These are phyloP conservation scores for Calycina marina DNA, from an alignment of 2,329 filamentous ascomycete species.

Conservation along the genomic window DNA sequence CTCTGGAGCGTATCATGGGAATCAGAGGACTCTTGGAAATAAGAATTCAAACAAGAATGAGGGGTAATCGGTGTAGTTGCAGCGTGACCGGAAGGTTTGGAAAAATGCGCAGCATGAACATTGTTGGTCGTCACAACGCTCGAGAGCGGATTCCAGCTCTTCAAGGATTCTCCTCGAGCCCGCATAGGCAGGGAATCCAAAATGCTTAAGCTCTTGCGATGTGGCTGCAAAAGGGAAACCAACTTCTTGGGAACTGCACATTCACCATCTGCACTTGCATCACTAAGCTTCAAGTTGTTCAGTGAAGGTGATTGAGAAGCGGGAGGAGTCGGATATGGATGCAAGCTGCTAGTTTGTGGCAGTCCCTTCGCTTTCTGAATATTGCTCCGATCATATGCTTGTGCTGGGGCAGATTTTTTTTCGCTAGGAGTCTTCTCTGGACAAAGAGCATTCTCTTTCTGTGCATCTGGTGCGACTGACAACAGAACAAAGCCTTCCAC, in stretches of 20 bases:
- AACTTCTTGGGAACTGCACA: slow-evolving; percentile 22
- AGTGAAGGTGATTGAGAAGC: slow-evolving; percentile 33
- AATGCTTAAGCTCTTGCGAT: slow-evolving; percentile 26
- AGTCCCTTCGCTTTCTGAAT: slow-evolving; percentile 14
- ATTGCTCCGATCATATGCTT: slow-evolving; percentile 13
- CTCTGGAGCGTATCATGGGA: slow-evolving; percentile 58
- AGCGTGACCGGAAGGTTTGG: slow-evolving; percentile 45
- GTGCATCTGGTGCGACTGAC: slow-evolving; percentile 16
- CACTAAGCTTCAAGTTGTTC: slow-evolving; percentile 28
- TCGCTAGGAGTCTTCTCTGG: slow-evolving; percentile 8
- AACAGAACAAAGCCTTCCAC: slow-evolving; percentile 12
- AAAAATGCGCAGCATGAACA: slow-evolving; percentile 54
- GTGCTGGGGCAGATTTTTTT: slow-evolving; percentile 12
- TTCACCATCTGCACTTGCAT: slow-evolving; percentile 26
- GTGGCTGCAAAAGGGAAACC: slow-evolving; percentile 16
- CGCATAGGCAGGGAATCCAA: slow-evolving; percentile 29
- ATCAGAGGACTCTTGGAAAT: slow-evolving; percentile 36
- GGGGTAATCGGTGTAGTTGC: slow-evolving; percentile 38
- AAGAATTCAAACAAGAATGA: slow-evolving; percentile 31
- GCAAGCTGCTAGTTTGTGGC: slow-evolving; percentile 11
- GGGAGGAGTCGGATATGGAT: slow-evolving; percentile 44
- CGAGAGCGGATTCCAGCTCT: slow-evolving; percentile 39
- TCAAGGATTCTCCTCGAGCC: slow-evolving; percentile 30
- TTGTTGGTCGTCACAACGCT: slow-evolving; percentile 46
- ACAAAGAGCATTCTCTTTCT: slow-evolving; percentile 13